Base-by-base conservation (phyloP, 805 yeast genomes). In the Blastobotrys parvus region DNA sequence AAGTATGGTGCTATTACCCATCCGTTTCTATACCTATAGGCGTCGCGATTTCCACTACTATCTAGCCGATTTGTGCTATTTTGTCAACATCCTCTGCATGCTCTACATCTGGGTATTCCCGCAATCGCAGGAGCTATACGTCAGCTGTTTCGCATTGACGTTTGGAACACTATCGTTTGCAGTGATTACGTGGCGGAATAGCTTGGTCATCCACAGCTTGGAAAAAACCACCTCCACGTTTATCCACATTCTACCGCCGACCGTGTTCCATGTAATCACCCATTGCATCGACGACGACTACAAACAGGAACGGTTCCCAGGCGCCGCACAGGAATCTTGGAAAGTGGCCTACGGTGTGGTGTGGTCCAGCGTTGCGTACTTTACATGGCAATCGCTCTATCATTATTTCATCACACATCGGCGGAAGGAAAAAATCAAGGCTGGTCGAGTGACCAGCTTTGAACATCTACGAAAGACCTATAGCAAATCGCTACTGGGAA, bases 181-280 rank as follows among this genome's bases (percentile, higher is more conserved):
- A 0, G 95, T 90, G 18, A 79, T 90, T 35, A 85, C 96, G 0
- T 90, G 97, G 98, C 72, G 95, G 53, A 90, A 90, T 60, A 88
- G 96, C 4, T 69, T 90, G 43, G 97, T 90, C 6, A 69, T 90
- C 38, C 98, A 90, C 58, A 80, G 90, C 10, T 74, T 90, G 47
- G 98, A 90, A 51, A 90, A 90, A 61, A 86, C 89, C 13, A 92
- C 97, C 1, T 79, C 90, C 17, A 80, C 94, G 2, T 83, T 87
- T 55, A 90, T 90, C 49, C 98, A 90, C 58, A 70, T 92, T 11
- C 73, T 86, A 65, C 98, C 98, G 1, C 95, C 96, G 0, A 75
- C 80, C 17, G 81, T 89, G 2, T 72, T 88, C 75, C 88, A 85
- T 65, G 87, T 84, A 23, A 78, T 92, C 35, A 84, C 86, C 4